Evolutionary conservation across 2,329 filamentous ascomycete genomes (phyloP), one percentile per base, ranked within the genome.

Genomic region (Pseudonectria buxi): DNA sequence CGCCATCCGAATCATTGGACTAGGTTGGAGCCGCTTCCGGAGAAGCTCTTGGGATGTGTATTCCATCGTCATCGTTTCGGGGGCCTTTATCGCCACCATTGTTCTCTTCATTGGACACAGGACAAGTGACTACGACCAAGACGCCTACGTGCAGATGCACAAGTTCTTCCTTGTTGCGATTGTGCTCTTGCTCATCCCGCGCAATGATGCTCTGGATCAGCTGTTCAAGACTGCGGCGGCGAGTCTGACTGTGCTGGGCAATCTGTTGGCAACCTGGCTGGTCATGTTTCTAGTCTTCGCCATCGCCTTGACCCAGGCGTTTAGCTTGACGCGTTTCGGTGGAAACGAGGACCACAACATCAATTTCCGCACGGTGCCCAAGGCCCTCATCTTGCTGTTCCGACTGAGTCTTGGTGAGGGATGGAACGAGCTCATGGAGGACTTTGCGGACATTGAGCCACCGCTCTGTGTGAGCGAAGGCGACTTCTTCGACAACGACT

Each of bases 191-290:
- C 74, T 98, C 24, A 98, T 98, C 42, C 92, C 92, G 1, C 78
- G 94, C 33, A 98, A 98, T 57, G 94, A 98, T 51, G 89, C 94
- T 32, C 74, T 98, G 14, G 94, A 98, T 57, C 92, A 98, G 58
- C 77, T 98, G 0, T 98, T 98, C 77, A 98, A 98, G 62, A 98
- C 94, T 2, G 94, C 90, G 0, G 92, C 92, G 10, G 92, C 90
- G 35, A 94, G 86, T 78, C 65, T 98, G 49, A 83, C 86, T 3
- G 81, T 86, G 13, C 98, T 98, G 49, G 78, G 83, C 39, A 98
- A 95, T 55, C 69, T 98, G 28, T 68, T 98, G 26, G 90, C 90
- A 2, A 98, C 94, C 0, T 98, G 92, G 92, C 85, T 96, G 44
- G 88, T 98, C 3, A 77, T 98, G 41, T 98, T 96, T 65, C 68